Conservation (phyloP, 768 basidiomycete genomes). For the Pleurotus citrinopileatus region DNA sequence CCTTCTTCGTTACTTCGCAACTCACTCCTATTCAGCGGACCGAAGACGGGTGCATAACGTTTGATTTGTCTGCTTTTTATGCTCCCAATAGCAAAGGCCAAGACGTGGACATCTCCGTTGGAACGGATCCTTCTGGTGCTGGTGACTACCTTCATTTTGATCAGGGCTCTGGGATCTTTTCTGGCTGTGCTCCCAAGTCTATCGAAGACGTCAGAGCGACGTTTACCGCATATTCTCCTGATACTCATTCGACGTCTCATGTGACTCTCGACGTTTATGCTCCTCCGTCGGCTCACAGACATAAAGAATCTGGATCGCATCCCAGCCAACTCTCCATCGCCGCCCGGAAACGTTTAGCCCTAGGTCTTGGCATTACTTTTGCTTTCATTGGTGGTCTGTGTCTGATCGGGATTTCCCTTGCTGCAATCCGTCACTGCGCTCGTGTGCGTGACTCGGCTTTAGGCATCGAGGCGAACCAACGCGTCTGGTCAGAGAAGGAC, state of each 20-base stretch:
- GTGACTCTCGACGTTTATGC: slow-evolving; percentile 52
- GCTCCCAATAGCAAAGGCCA: slow-evolving; percentile 38
- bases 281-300: slow-evolving; percentile 32
- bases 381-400: slow-evolving; percentile 60
- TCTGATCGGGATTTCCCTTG: slow-evolving; percentile 51
- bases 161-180: slow-evolving; percentile 37
- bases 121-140: slow-evolving; percentile 50
- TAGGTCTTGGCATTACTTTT: slow-evolving; percentile 62
- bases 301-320: slow-evolving; percentile 32
- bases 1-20: slow-evolving; percentile 62
- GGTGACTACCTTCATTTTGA: slow-evolving; percentile 55
- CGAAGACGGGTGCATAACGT: slow-evolving; percentile 48
- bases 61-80: slow-evolving; percentile 55
- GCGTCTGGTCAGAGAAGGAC: slow-evolving; percentile 62
- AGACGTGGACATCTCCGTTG: slow-evolving; percentile 52
- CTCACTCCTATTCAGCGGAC: slow-evolving; percentile 56
- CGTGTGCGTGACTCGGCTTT: slow-evolving; percentile 59
- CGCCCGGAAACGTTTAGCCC: slow-evolving; percentile 45
- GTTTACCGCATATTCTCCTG: slow-evolving; percentile 65
- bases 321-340: slow-evolving; percentile 35
- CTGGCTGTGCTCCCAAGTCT: slow-evolving; percentile 53
- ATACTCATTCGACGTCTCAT: slow-evolving; percentile 73
- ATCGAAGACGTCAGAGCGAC: slow-evolving; percentile 40
- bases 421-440: slow-evolving; percentile 52
- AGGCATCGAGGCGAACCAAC: slow-evolving; percentile 55